Evolutionary conservation across 768 basidiomycete species (phyloP).

Genomic region (Lepiota brunneoincarnata): DNA sequence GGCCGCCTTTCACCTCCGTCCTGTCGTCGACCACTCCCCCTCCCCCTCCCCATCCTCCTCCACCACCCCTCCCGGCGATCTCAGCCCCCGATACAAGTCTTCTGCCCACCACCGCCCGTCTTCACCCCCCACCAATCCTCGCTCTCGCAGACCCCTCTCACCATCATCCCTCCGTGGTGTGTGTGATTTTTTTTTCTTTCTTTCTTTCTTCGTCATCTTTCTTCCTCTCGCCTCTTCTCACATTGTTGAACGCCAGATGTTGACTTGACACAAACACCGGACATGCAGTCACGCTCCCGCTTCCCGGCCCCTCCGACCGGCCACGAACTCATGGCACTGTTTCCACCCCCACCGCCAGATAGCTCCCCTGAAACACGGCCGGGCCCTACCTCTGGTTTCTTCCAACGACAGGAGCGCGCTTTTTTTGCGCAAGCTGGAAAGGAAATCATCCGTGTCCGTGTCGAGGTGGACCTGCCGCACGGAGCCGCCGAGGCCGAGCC

Average conservation of each 20-base stretch:
- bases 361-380: conserved; percentile 52
- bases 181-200: not conserved
- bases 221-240: no score
- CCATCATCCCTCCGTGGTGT: conserved; percentile 62
- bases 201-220: not conserved
- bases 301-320: conserved; percentile 78
- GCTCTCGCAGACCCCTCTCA: conserved; percentile 55
- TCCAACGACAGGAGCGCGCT: conserved; percentile 73
- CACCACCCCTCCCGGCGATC: conserved; percentile 39
- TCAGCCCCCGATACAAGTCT: conserved; percentile 33
- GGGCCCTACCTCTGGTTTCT: conserved; percentile 70
- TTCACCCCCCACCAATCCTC: conserved; percentile 25
- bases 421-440: conserved; percentile 79
- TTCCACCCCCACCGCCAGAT: conserved; percentile 67
- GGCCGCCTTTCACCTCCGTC: conserved; percentile 52
- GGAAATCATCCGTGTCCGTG: conserved; percentile 72
- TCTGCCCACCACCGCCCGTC: conserved; percentile 28
- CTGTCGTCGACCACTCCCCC: conserved; percentile 48
- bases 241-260: no score
- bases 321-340: conserved; percentile 84
- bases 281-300: conserved; percentile 44
- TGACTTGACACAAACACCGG: conserved; percentile 55
- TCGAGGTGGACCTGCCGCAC: conserved; percentile 61
- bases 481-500: conserved; percentile 26
- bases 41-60: conserved; percentile 52